Evolutionary conservation across 768 basidiomycete species (phyloP).

Genomic region (Psilocybe azurescens): DNA sequence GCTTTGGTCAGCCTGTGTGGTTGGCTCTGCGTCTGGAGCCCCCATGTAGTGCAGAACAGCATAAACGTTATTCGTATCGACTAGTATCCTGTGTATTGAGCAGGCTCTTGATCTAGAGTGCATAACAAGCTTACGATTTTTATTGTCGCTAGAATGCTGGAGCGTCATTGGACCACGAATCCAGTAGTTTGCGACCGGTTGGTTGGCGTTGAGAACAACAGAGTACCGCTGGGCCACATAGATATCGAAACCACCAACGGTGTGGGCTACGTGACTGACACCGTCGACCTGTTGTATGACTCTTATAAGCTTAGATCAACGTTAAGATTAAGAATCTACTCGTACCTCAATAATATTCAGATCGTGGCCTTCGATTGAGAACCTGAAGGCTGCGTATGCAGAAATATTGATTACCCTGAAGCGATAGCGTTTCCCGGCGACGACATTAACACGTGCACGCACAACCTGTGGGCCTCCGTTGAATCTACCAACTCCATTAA

Average conservation of each 20-base stretch:
- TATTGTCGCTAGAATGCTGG: conserved; percentile 35
- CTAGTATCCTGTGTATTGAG: conserved; percentile 15
- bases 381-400: conserved; percentile 45
- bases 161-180: conserved; percentile 41
- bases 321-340: conserved; percentile 24
- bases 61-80: conserved; percentile 23
- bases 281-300: conserved; percentile 41
- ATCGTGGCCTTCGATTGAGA: conserved; percentile 40
- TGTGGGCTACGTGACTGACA: conserved; percentile 30
- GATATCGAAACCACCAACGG: conserved; percentile 45
- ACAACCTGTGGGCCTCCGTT: conserved; percentile 24
- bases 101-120: neutral
- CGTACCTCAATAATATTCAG: conserved; percentile 30
- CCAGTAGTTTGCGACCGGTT: conserved; percentile 53
- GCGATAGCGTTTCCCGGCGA: conserved; percentile 50
- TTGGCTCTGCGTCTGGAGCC: conserved; percentile 38
- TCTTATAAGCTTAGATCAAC: neutral
- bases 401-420: conserved; percentile 58
- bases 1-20: conserved; percentile 30
- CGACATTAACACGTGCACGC: conserved; percentile 39
- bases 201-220: conserved; percentile 44
- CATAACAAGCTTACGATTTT: conserved; percentile 31
- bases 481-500: conserved; percentile 28
- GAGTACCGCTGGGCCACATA: conserved; percentile 58
- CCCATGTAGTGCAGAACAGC: conserved; percentile 46